These are phyloP conservation scores for Cercospora sp. DNA, from an alignment of 2,329 filamentous ascomycete species.

Conservation along the genomic window DNA sequence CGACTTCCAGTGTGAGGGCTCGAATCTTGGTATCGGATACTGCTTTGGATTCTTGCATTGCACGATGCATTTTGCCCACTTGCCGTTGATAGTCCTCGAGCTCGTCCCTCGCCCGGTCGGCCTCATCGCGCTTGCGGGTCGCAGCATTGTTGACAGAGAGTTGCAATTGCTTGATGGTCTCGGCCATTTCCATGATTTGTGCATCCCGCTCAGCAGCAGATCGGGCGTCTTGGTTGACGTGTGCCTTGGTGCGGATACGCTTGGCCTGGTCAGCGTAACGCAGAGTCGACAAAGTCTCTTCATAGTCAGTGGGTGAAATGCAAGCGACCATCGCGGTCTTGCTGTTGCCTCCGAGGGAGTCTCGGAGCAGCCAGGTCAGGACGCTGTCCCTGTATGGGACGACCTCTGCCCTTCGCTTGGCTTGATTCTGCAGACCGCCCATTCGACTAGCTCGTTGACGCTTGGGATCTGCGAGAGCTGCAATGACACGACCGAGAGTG, in stretches of 20 bases:
- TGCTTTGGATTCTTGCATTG: slow-evolving; percentile 92
- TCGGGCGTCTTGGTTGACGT: slow-evolving; percentile 93
- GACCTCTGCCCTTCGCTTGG: slow-evolving; percentile 55
- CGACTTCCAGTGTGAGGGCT: slow-evolving; percentile 61
- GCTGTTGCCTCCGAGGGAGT: slow-evolving; percentile 91
- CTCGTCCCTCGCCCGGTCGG: slow-evolving; percentile 72
- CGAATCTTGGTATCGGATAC: slow-evolving; percentile 93
- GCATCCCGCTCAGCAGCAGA: slow-evolving; percentile 91
- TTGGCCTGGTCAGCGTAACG: slow-evolving; percentile 98
- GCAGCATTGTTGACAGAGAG: slow-evolving; percentile 62
- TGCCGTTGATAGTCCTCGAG: slow-evolving; percentile 93
- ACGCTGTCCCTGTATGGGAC: slow-evolving; percentile 93
- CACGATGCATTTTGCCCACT: slow-evolving; percentile 83
- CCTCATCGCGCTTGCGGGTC: slow-evolving; percentile 71
- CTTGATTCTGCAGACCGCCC: slow-evolving; percentile 45
- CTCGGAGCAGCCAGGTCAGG: slow-evolving; percentile 84
- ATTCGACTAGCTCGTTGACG: slow-evolving; percentile 45
- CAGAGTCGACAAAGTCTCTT: slow-evolving; percentile 92
- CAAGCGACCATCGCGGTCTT: slow-evolving; percentile 99
- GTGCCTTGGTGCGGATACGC: slow-evolving; percentile 88
- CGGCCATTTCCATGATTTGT: slow-evolving; percentile 90
- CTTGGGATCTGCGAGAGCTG: slow-evolving; percentile 75
- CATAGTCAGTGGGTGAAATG: slow-evolving; percentile 92
- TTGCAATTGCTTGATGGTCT: slow-evolving; percentile 86
- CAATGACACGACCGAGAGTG: slow-evolving; percentile 92